Evolutionary conservation across 352 stramenopile species (phyloP).

Genomic region (Pythium periplocum): DNA sequence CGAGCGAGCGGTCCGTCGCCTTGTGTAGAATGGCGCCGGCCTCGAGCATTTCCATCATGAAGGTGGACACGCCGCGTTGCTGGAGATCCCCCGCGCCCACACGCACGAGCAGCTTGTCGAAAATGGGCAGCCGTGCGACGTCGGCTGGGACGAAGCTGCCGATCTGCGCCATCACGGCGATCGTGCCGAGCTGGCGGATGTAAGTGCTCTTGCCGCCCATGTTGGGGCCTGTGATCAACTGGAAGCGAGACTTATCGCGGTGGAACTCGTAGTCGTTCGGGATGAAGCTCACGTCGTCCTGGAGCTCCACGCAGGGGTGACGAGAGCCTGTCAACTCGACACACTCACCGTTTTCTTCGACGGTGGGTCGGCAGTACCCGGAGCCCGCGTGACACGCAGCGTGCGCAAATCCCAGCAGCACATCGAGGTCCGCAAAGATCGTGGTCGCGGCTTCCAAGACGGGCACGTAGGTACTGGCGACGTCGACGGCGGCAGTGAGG

Average conservation of each 20-base stretch:
- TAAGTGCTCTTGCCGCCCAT: constrained; percentile 99
- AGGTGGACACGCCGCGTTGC: constrained; percentile 97
- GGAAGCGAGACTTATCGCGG: constrained; percentile 83
- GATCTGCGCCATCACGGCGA: constrained; percentile 95
- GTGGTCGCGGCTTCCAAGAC: constrained; percentile 91
- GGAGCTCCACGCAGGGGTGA: constrained; percentile 98
- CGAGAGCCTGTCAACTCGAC: constrained; percentile 82
- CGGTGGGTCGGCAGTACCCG: constrained; percentile 59
- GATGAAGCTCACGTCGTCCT: constrained; percentile 96
- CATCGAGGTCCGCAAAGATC: constrained; percentile 92
- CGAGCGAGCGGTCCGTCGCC: constrained; percentile 90
- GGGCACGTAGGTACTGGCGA: constrained; percentile 94
- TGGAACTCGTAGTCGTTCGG: constrained; percentile 95
- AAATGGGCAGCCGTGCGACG: constrained; percentile 88
- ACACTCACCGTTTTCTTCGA: constrained; percentile 52
- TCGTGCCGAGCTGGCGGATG: constrained; percentile 95
- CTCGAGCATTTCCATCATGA: constrained; percentile 99
- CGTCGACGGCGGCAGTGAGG: constrained; percentile 90
- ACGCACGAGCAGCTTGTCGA: constrained; percentile 95
- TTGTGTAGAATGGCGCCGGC: constrained; percentile 94
- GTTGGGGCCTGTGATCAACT: constrained; percentile 98
- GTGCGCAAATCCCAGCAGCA: constrained; percentile 92
- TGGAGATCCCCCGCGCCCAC: constrained; percentile 97
- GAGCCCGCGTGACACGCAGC: constrained; percentile 90
- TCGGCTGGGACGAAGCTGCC: constrained; percentile 95